Evolutionary conservation across 176 grass and related monocot genomes (phyloP).

Genomic region (Eragrostis curvula): DNA sequence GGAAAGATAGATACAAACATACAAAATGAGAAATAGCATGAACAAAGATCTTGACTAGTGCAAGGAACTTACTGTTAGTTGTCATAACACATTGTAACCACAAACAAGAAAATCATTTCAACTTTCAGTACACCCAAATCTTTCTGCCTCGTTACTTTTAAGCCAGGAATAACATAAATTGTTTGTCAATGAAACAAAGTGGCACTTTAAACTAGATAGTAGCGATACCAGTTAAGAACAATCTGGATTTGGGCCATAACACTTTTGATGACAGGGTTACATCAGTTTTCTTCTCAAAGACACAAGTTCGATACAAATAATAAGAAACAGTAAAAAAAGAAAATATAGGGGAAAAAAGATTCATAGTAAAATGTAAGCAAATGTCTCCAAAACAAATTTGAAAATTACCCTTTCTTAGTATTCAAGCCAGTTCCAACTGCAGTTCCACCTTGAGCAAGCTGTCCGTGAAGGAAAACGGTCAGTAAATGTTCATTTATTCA

Average conservation of each 20-base stretch:
- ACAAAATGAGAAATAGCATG: slow-evolving; percentile 38
- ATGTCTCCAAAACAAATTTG: background rate
- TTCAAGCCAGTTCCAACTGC: slow-evolving; percentile 98
- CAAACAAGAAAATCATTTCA: slow-evolving; percentile 23
- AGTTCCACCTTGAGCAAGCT: slow-evolving; percentile 99
- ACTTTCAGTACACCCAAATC: background rate
- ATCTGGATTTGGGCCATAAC: slow-evolving; percentile 11
- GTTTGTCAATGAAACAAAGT: background rate
- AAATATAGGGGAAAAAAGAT: background rate
- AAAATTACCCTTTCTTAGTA: slow-evolving; percentile 89
- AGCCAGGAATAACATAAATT: background rate
- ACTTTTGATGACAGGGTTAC: background rate
- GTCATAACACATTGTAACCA: slow-evolving; percentile 22
- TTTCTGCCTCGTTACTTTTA: slow-evolving; percentile 12
- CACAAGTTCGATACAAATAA: background rate
- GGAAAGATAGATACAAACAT: slow-evolving; percentile 34
- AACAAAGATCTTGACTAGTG: background rate
- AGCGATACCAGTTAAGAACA: slow-evolving; percentile 12
- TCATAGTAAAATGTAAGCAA: background rate
- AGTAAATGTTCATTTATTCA: slow-evolving; percentile 11
- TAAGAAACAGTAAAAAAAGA: background rate
- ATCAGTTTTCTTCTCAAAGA: slow-evolving; percentile 7
- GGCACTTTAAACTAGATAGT: slow-evolving; percentile 28
- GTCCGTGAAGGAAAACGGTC: slow-evolving; percentile 39
- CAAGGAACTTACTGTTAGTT: slow-evolving; percentile 1